Evolutionary conservation across 441 rosid species (phyloP).

Genomic region (Syzygium malaccense): DNA sequence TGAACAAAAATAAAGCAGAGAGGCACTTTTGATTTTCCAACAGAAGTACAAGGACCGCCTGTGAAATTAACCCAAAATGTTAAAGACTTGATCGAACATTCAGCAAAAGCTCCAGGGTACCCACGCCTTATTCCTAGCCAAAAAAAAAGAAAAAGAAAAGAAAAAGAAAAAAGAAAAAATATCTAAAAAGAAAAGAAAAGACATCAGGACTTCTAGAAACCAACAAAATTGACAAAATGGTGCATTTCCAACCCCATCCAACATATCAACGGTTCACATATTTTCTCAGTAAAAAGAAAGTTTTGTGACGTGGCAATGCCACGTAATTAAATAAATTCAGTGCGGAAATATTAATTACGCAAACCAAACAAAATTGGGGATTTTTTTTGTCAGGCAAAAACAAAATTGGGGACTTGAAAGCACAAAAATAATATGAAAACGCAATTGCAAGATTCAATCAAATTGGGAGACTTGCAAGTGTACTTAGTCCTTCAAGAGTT

Average conservation of each 20-base stretch:
- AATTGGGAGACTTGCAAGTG: neutral
- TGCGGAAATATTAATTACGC: neutral
- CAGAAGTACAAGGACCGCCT: neutral
- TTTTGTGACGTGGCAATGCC: neutral
- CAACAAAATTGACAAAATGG: neutral
- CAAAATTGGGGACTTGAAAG: neutral
- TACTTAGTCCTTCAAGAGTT: neutral
- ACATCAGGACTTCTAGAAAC: neutral
- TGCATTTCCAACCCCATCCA: neutral
- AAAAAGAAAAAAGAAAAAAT: neutral
- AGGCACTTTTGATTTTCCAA: neutral
- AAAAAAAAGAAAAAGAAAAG: neutral
- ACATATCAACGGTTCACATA: neutral
- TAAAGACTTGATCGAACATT: fast-evolving
- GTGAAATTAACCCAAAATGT: neutral
- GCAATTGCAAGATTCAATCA: neutral
- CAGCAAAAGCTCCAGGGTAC: neutral
- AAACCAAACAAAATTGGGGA: neutral
- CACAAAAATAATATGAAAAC: neutral
- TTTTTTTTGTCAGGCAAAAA: neutral
- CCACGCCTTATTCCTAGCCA: too few species aligned
- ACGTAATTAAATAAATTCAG: neutral
- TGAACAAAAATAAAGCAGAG: neutral
- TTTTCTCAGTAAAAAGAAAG: neutral
- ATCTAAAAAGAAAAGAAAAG: neutral